Conservation (phyloP, 2,329 filamentous ascomycete genomes). For the Aspergillus hiratsukae region DNA sequence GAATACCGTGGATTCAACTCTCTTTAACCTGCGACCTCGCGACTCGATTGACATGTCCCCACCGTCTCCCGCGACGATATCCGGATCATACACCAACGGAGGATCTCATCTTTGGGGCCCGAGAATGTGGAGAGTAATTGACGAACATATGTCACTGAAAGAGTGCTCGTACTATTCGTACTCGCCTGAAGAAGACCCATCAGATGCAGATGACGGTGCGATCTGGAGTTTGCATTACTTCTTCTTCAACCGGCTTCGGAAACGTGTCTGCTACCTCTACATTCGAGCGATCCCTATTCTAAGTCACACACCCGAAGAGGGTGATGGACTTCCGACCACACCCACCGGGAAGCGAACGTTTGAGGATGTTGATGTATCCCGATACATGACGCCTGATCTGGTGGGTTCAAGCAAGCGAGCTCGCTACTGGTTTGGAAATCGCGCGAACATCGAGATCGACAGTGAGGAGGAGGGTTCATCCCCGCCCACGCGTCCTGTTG, state of each 20-base stretch:
- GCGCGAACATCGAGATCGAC: slow-evolving; percentile 42
- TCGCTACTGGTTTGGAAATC: slow-evolving; percentile 80
- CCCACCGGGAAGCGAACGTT: slow-evolving; percentile 44
- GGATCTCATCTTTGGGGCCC: slow-evolving; percentile 72
- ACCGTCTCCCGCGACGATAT: slow-evolving; percentile 40
- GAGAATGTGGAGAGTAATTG: slow-evolving; percentile 84
- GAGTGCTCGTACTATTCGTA: slow-evolving; percentile 90
- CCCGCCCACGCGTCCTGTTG: slow-evolving; percentile 21
- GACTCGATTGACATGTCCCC: slow-evolving; percentile 38
- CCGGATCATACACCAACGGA: slow-evolving; percentile 44
- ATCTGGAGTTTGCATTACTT: slow-evolving; percentile 97
- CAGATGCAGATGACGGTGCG: slow-evolving; percentile 86
- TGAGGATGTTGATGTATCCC: slow-evolving; percentile 33
- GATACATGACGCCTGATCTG: slow-evolving; percentile 46
- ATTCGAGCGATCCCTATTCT: slow-evolving; percentile 73
- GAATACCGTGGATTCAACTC: slow-evolving; percentile 78
- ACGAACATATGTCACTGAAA: slow-evolving; percentile 89
- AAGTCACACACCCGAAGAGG: slow-evolving; percentile 62
- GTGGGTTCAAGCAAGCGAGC: slow-evolving; percentile 73
- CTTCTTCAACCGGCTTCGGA: slow-evolving; percentile 90
- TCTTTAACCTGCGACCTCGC: slow-evolving; percentile 77
- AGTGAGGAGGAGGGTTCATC: slow-evolving; percentile 33
- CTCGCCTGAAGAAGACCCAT: slow-evolving; percentile 82
- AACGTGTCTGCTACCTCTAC: slow-evolving; percentile 91
- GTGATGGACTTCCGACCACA: slow-evolving; percentile 32